Conservation (phyloP, 164 flowering plant species). For the Tetrastigma voinierianum region DNA sequence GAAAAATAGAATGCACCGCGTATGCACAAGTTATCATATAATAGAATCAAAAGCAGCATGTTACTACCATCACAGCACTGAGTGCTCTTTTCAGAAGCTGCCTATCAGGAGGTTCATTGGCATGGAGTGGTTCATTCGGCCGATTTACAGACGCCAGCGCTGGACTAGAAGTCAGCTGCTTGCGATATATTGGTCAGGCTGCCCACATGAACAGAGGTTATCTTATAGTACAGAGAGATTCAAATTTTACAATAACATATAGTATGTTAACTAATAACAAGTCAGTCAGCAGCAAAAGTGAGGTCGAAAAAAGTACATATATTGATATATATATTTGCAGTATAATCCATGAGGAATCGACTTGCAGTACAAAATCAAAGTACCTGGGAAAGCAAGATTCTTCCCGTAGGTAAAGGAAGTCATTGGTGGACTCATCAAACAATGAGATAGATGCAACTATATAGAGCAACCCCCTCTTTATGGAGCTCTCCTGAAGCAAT, state of each 20-base stretch:
- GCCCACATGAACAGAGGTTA: constrained; percentile 21
- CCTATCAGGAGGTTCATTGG: constrained; percentile 22
- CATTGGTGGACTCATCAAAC: constrained; percentile 46
- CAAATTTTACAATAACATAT: no score
- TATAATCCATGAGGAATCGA: neutral
- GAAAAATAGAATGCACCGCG: no score
- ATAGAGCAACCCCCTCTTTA: constrained; percentile 40
- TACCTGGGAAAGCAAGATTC: constrained; percentile 52
- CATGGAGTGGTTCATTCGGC: constrained; percentile 13
- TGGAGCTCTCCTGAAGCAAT: constrained; percentile 31
- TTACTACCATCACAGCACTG: constrained; percentile 30
- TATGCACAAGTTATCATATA: no score
- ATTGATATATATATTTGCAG: no score
- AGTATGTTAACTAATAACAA: no score
- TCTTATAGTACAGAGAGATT: neutral
- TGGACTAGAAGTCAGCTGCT: constrained; percentile 5
- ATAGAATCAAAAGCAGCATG: neutral
- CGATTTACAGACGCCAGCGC: constrained; percentile 14
- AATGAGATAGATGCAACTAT: constrained; percentile 26
- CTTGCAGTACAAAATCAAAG: neutral
- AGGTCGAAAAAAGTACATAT: no score
- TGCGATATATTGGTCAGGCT: constrained; percentile 33
- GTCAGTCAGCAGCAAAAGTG: no score
- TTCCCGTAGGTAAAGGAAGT: constrained; percentile 35
- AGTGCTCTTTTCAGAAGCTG: constrained; percentile 26